phyloP scores from a whole-genome alignment of 2,329 filamentous ascomycete species.

The Penicillium sp. region DNA sequence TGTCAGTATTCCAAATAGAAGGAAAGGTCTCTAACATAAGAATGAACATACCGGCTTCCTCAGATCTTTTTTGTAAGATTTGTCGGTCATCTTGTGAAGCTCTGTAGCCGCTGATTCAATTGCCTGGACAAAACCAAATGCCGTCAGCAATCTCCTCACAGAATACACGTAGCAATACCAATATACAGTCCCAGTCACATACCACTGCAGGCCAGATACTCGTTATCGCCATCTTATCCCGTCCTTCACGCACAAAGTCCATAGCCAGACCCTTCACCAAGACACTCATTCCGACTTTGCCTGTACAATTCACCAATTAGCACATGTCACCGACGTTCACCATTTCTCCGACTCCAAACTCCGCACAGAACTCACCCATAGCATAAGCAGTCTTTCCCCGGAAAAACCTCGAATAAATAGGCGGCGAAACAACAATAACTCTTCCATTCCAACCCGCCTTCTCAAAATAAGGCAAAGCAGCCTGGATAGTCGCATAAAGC shows the following conservation, averaged over 20 bases:
- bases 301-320: slow-evolving; percentile 28
- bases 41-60: slow-evolving; percentile 52
- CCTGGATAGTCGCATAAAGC: slow-evolving; percentile 68
- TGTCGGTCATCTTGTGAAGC: slow-evolving; percentile 46
- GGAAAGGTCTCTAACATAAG: neutral
- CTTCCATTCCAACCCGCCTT: slow-evolving; percentile 55
- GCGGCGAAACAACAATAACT: slow-evolving; percentile 75
- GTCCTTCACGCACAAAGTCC: slow-evolving; percentile 68
- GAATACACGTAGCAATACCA: neutral
- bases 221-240: slow-evolving; percentile 68
- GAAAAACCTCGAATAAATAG: slow-evolving; percentile 82
- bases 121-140: slow-evolving; percentile 41
- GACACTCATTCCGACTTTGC: slow-evolving; percentile 78
- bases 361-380: slow-evolving; percentile 42
- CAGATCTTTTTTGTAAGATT: slow-evolving; percentile 55
- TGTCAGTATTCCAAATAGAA: slow-evolving; percentile 11
- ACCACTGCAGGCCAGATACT: slow-evolving; percentile 78
- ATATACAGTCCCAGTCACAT: slow-evolving; percentile 30
- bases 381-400: slow-evolving; percentile 82
- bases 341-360: neutral
- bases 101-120: slow-evolving; percentile 74
- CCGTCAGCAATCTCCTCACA: slow-evolving; percentile 1
- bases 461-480: slow-evolving; percentile 62
- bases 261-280: slow-evolving; percentile 76
- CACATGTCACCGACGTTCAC: neutral